phyloP scores from a whole-genome alignment of 192 early-diverging fungal genomes.

The Coemansia sp. region DNA sequence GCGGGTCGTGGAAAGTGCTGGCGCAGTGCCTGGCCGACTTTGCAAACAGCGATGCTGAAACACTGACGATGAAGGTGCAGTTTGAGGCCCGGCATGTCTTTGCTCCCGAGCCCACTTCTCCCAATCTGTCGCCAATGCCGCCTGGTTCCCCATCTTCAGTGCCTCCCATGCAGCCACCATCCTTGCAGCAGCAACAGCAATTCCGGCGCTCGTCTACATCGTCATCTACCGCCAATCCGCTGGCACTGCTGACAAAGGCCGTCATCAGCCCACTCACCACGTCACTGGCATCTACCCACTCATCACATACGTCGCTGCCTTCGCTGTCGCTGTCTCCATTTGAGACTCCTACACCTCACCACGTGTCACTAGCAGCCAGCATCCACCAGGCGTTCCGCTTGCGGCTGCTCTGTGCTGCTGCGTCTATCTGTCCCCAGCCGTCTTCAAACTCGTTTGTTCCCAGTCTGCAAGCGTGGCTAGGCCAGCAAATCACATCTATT shows the following conservation, averaged over 20 bases:
- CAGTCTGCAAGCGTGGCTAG: constrained; percentile 21
- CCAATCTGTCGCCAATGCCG: background rate
- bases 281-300: background rate
- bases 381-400: constrained; percentile 35
- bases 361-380: constrained; percentile 10
- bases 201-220: constrained; percentile 5
- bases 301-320: constrained; percentile 15
- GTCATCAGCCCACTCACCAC: background rate
- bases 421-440: background rate
- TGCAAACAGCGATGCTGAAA: constrained; percentile 35
- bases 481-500: background rate
- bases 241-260: background rate
- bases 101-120: background rate
- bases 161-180: background rate
- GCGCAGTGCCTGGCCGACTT: constrained; percentile 39
- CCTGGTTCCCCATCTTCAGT: background rate
- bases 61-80: constrained; percentile 31
- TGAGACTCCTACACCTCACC: constrained; percentile 14
- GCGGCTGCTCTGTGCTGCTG: constrained; percentile 1
- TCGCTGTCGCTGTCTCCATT: constrained; percentile 16
- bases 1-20: constrained; percentile 36
- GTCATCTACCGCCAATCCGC: constrained; percentile 3
- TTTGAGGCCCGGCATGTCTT: constrained; percentile 36
- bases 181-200: background rate
- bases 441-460: constrained; percentile 6